Evolutionary conservation across 2,329 filamentous ascomycete genomes (phyloP), one percentile per base, ranked within the genome.

Genomic region (Thielaviopsis musarum): DNA sequence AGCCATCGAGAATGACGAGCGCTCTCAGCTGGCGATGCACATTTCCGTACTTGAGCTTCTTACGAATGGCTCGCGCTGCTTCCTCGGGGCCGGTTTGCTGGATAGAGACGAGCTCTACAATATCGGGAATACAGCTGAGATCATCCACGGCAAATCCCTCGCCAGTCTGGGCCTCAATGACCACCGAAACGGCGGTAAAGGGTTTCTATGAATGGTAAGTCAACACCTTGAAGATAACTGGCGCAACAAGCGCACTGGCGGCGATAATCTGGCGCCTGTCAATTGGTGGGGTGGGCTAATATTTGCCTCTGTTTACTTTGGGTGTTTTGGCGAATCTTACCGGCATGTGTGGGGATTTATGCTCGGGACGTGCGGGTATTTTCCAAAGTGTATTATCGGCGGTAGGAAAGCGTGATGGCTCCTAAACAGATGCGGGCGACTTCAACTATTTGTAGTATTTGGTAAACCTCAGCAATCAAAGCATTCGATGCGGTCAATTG

Each of bases 1-100:
- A 77, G 51, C 88, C 91, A 69, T 98, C 93, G 1, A 98, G 80
- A 56, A 98, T 84, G 12, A 87, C 85, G 22, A 98, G 79, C 41
- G 93, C 87, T 62, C 93, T 83, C 38, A 97, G 78, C 71, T 98
- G 93, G 56, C 90, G 85, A 71, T 97, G 91, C n/a, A 88, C 78
- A 67, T 83, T 95, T 66, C 93, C 93, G 72, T 98, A 97, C 75
- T 98, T 98, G 78, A 98, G 81, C 76, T 97, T 97, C 80, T 98
- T 98, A 62, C 93, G 83, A 66, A 98, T 81, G 54, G 93, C 91
- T 68, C 93, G 83, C 58, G 91, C 89, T 61, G 91, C 91, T 75
- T 98, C 93, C 13, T 82, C 80, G 1, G 93, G 89, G 0, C 93
- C 93, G 6, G 87, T 87, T 26, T 80, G 78, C 72, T 98, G 93